These are phyloP conservation scores for Coemansia sp. DNA, from an alignment of 192 early-diverging fungal genomes.

Conservation along the genomic window DNA sequence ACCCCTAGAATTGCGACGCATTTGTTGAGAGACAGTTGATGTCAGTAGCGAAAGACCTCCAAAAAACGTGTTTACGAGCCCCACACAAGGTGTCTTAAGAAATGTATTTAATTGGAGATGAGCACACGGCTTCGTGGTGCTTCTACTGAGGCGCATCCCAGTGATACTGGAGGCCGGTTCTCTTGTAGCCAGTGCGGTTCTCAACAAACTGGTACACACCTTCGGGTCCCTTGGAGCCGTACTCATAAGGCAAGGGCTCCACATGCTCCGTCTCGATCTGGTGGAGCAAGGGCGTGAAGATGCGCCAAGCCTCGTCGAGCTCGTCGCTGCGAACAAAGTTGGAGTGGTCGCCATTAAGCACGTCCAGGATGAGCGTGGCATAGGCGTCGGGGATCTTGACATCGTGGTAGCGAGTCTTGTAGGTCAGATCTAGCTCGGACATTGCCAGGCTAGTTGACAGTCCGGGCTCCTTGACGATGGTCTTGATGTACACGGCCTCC, in stretches of 20 bases:
- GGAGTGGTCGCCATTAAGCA: slow-evolving; percentile 83
- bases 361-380: slow-evolving; percentile 87
- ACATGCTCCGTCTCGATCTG: slow-evolving; percentile 66
- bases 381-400: slow-evolving; percentile 94
- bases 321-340: slow-evolving; percentile 92
- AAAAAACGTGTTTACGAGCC: background rate
- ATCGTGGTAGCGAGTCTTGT: slow-evolving; percentile 79
- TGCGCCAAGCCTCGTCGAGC: slow-evolving; percentile 91
- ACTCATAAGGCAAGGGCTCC: slow-evolving; percentile 67
- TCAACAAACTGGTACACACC: slow-evolving; percentile 64
- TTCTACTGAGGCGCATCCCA: slow-evolving; percentile 39
- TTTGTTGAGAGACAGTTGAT: too few species aligned
- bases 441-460: slow-evolving; percentile 74
- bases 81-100: background rate
- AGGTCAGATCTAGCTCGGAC: slow-evolving; percentile 89
- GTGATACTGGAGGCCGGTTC: slow-evolving; percentile 35
- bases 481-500: slow-evolving; percentile 94
- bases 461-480: slow-evolving; percentile 90
- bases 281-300: slow-evolving; percentile 93
- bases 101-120: background rate
- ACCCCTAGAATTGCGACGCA: too few species aligned
- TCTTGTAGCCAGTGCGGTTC: slow-evolving; percentile 41
- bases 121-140: background rate
- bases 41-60: background rate
- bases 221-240: slow-evolving; percentile 77